These are phyloP conservation scores for Jatropha podagrica DNA, from an alignment of 441 rosid genomes.

Conservation along the genomic window DNA sequence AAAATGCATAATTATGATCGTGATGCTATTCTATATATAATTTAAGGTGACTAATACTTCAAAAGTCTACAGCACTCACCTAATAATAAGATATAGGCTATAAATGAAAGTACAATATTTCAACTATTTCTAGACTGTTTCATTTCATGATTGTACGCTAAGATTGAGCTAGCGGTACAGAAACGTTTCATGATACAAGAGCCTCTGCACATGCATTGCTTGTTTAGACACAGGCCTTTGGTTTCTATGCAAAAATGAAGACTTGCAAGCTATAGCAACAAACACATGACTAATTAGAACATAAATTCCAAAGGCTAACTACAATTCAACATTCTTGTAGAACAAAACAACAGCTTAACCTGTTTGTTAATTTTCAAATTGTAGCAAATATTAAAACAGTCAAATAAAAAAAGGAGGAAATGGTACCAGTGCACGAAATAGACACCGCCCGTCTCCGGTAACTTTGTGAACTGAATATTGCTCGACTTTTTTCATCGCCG, in stretches of 20 bases:
- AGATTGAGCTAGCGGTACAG: not conserved
- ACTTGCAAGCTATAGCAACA: not conserved
- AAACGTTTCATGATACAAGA: not conserved
- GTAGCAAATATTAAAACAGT: not conserved
- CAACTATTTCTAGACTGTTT: not conserved
- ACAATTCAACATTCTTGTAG: not conserved
- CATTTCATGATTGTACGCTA: not conserved
- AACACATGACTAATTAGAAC: not conserved
- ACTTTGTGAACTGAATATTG: slow-evolving; percentile 67
- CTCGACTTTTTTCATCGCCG: slow-evolving; percentile 63
- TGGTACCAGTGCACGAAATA: slow-evolving; percentile 84
- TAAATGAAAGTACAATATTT: not conserved
- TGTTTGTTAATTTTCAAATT: not conserved
- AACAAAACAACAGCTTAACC: not conserved
- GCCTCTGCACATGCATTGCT: not conserved
- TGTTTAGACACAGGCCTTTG: not conserved
- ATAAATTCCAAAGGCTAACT: not conserved
- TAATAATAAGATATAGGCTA: not conserved
- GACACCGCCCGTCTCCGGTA: slow-evolving; percentile 87
- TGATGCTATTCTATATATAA: not conserved
- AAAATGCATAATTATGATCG: not conserved
- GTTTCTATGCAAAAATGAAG: not conserved
- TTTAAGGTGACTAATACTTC: not conserved
- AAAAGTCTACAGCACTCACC: not conserved
- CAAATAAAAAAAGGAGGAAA: slow-evolving; percentile 4